Conservation (phyloP, 2,329 filamentous ascomycete species). For the Sclerotinia minor region DNA sequence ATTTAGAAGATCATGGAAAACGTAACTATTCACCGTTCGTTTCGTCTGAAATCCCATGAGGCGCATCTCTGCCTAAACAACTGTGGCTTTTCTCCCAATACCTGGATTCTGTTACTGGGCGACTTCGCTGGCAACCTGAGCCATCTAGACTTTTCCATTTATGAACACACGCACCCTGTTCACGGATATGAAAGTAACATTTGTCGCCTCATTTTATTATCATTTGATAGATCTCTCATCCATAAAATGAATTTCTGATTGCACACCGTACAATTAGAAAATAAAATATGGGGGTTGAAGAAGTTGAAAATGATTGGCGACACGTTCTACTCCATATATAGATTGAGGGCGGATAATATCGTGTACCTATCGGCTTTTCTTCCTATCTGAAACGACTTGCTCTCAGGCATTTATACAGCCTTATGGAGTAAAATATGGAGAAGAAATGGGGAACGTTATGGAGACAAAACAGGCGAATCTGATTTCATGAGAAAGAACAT, state of each 20-base stretch:
- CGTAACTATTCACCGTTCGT: conserved; percentile 18
- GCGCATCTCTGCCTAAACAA: conserved; percentile 7
- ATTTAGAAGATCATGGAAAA: conserved; percentile 14
- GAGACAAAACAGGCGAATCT: neutral
- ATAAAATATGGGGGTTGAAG: neutral
- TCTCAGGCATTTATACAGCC: conserved; percentile 14
- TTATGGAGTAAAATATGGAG: neutral
- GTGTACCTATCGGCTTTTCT: conserved; percentile 22
- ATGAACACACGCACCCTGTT: conserved; percentile 6
- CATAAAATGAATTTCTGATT: neutral
- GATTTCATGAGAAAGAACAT: neutral
- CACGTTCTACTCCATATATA: conserved; percentile 11
- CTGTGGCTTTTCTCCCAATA: conserved; percentile 11
- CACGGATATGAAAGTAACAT: neutral
- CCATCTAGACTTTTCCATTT: conserved; percentile 28
- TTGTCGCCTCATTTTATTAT: neutral
- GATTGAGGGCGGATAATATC: neutral
- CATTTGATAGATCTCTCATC: conserved; percentile 3
- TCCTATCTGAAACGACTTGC: neutral
- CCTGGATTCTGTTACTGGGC: conserved; percentile 5
- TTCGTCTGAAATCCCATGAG: conserved; percentile 5
- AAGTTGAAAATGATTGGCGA: conserved; percentile 11
- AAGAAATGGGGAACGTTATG: neutral
- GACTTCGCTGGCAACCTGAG: conserved; percentile 24
- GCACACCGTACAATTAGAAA: neutral